Base-by-base conservation (phyloP, 2,329 filamentous ascomycete species). In the Neofusicoccum cordaticola region DNA sequence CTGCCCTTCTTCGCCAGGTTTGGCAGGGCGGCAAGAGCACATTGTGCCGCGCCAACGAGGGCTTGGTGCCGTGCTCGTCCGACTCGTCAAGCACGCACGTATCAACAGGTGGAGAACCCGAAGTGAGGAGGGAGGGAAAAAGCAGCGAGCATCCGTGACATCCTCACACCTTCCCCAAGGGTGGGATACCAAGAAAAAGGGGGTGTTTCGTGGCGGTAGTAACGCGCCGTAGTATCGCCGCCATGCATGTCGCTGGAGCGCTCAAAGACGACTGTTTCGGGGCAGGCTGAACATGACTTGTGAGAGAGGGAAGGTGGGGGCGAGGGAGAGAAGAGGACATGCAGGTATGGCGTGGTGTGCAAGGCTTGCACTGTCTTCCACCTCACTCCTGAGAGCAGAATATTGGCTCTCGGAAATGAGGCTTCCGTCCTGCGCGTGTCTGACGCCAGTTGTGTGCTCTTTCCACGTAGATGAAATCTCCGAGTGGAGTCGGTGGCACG, bases 211-310 rank as follows among this genome's bases (percentile, higher is more conserved):
- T 47, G 41, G 56, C 56, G 41, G 41, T 15, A 42, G n/a, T 22
- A 34, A n/a, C 53, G 39, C 56, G 56, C 56, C 56, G 56, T 42
- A 22, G 42, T 60, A 37, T 45, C 41, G 56, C 56, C 56, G 56
- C n/a, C 12, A 17, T 22, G 17, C 15, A 42, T 31, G 35, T 60
- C 12, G 41, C 41, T 45, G 53, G 17, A 15, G 41, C 31, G 35
- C 17, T n/a, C n/a, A 35, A 41, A 22, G 22, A 22, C 22, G 22
- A 22, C 22, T 22, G 22, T 22, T 22, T 22, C 22, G 22, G 22
- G 22, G 22, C 22, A 22, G 22, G 22, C 22, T 22, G 12, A 31
- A n/a, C 22, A 41, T 31, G 27, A 42, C 42, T n/a, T 15, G 17
- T 22, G 41, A 19, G 4, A 35, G 31, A 17, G 35, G 19, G 15